Evolutionary conservation across 805 yeast genomes (phyloP).

Genomic region (Sugiyamaella americana): DNA sequence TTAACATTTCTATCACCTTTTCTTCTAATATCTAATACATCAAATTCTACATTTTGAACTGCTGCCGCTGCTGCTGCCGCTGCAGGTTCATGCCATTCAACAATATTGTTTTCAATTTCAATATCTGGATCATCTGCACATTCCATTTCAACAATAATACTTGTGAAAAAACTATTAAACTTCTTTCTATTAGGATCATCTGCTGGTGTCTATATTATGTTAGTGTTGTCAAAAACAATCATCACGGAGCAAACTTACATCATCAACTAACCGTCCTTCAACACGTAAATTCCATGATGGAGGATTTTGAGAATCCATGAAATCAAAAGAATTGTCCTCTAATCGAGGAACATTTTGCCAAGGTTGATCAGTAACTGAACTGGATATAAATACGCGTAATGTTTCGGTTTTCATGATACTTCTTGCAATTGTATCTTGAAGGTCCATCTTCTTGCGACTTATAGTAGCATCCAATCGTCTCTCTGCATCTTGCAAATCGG

Average conservation of each 20-base stretch:
- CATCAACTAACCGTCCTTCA: conserved; percentile 73
- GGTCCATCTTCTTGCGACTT: conserved; percentile 76
- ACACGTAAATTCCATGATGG: conserved; percentile 79
- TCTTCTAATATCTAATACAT: conserved; percentile 84
- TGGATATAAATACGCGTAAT: conserved; percentile 75
- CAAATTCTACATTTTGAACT: conserved; percentile 51
- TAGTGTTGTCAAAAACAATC: background rate
- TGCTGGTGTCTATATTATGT: conserved; percentile 22
- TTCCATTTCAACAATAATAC: conserved; percentile 72
- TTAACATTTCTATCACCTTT: conserved; percentile 60
- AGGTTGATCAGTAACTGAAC: conserved; percentile 77
- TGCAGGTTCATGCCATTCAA: conserved; percentile 87
- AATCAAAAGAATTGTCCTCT: conserved; percentile 28
- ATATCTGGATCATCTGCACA: conserved; percentile 23
- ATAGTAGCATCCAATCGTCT: conserved; percentile 71
- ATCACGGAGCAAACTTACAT: conserved; percentile 33
- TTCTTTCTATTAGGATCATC: conserved; percentile 48
- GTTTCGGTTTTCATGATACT: conserved; percentile 47
- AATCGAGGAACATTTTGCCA: conserved; percentile 57
- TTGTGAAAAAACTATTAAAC: conserved; percentile 75
- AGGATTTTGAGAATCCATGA: conserved; percentile 23
- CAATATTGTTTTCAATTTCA: conserved; percentile 38
- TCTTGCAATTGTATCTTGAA: conserved; percentile 61
- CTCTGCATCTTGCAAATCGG: conserved; percentile 74
- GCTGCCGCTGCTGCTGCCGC: conserved; percentile 27